These are phyloP conservation scores for Scutellaria galericulata DNA, from an alignment of 257 asterid species.

Conservation along the genomic window DNA sequence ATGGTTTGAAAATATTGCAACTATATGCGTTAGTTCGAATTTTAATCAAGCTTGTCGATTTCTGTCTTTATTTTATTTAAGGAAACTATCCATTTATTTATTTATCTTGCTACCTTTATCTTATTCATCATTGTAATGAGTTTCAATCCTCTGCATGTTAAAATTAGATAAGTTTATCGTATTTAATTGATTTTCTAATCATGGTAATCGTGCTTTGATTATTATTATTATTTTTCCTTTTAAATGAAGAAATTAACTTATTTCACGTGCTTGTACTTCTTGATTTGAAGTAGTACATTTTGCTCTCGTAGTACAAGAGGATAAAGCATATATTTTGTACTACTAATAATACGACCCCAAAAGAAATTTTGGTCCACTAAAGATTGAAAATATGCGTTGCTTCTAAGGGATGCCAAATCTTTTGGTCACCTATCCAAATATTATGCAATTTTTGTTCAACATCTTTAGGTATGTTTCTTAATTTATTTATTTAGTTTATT, in stretches of 20 bases:
- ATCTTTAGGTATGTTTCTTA: constrained; percentile 30
- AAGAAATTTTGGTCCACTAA: constrained; percentile 38
- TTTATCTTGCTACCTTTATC: no score
- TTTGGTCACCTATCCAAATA: constrained; percentile 26
- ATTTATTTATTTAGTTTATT: constrained; percentile 1
- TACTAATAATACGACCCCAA: constrained; percentile 30
- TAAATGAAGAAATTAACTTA: neutral
- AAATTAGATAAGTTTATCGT: no score
- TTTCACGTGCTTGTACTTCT: constrained; percentile 41
- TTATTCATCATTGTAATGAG: no score
- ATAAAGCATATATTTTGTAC: constrained; percentile 42
- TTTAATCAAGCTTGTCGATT: no score
- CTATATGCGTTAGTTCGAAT: no score
- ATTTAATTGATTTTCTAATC: neutral
- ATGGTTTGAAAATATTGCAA: no score
- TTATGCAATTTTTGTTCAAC: constrained; percentile 29
- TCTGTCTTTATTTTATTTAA: no score
- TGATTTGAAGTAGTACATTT: constrained; percentile 33
- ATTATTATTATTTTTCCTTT: neutral
- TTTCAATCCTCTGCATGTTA: no score
- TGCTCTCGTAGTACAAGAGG: constrained; percentile 33
- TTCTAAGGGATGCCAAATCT: constrained; percentile 32
- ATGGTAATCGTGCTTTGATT: constrained; percentile 12
- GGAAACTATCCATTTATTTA: no score
- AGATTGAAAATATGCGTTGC: constrained; percentile 39